phyloP scores from a whole-genome alignment of 768 basidiomycete genomes.

The Hypholoma sublateritium region DNA sequence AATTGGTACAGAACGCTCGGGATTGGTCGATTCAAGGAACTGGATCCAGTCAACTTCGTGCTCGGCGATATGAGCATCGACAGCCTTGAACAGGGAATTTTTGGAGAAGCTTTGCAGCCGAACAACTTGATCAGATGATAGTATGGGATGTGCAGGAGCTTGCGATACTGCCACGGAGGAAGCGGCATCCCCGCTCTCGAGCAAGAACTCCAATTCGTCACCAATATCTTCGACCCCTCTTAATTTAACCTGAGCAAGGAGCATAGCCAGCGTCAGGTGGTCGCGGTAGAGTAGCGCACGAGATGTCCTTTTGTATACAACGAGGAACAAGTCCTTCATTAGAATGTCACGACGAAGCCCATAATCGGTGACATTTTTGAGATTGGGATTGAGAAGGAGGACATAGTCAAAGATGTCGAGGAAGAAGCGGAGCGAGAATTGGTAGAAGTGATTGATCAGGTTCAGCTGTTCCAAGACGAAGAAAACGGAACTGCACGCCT shows the following conservation, averaged over 20 bases:
- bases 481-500: slow-evolving; percentile 95
- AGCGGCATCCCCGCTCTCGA: slow-evolving; percentile 79
- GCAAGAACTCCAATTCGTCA: slow-evolving; percentile 89
- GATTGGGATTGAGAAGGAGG: slow-evolving; percentile 88
- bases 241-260: slow-evolving; percentile 87
- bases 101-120: slow-evolving; percentile 73
- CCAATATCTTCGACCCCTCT: slow-evolving; percentile 75
- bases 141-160: slow-evolving; percentile 41
- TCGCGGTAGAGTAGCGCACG: slow-evolving; percentile 89
- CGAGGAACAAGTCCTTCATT: slow-evolving; percentile 84
- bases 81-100: slow-evolving; percentile 75
- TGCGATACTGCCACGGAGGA: slow-evolving; percentile 31
- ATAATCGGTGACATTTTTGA: slow-evolving; percentile 76
- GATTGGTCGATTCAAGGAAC: slow-evolving; percentile 66
- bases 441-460: slow-evolving; percentile 95
- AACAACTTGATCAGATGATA: slow-evolving; percentile 66
- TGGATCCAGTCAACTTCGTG: slow-evolving; percentile 67
- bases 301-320: slow-evolving; percentile 86
- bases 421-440: slow-evolving; percentile 98
- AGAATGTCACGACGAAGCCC: slow-evolving; percentile 74
- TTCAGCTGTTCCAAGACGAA: slow-evolving; percentile 96
- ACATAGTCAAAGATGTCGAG: slow-evolving; percentile 97
- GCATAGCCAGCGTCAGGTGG: slow-evolving; percentile 86
- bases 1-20: slow-evolving; percentile 70
- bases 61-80: slow-evolving; percentile 59